Base-by-base conservation (phyloP, 2,329 filamentous ascomycete genomes). In the Amphichorda felina region DNA sequence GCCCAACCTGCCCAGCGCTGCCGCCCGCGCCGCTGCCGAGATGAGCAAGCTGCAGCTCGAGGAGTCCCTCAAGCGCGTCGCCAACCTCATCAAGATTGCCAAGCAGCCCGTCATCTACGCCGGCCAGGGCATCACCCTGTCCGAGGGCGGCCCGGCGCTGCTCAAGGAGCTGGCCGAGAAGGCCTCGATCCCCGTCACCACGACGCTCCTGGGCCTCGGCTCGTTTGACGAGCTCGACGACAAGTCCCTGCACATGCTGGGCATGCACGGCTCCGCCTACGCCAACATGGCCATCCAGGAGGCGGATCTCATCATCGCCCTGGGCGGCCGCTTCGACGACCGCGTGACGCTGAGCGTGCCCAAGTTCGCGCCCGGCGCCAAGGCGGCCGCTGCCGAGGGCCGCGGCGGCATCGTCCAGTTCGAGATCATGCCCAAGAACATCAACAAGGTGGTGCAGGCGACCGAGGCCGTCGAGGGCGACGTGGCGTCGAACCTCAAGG, bases 361-460 rank as follows among this genome's bases (percentile, higher is more conserved):
- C 49, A 93, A 89, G 56, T 98, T 96, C 46, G 91, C 88, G 0
- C 91, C 91, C 4, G 75, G 75, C 35, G 91, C 91, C 30, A 91
- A 83, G 63, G 75, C 77, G 11, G 91, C 91, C 1, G 89, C 86
- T 4, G 68, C 73, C 9, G 84, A 94, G 63, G 79, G 79, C 36
- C 82, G 87, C 42, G 91, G 91, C 49, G 91, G 91, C 51, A 96
- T 98, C 50, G 75, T 96, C 13, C 89, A 98, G 61, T 96, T 96
- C 51, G 89, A 96, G 57, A 89, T 98, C 50, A 82, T 96, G 81
- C 89, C 91, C 49, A 98, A 98, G 79, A 96, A 98, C 68, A 96
- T 96, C 66, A 96, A 96, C 77, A 98, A 96, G 73, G 88, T 96
- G 29, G 82, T 98, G 11, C 86, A 96, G 63, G 88, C 89, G 7